These are phyloP conservation scores for Neoascochyta sp. DNA, from an alignment of 2,329 filamentous ascomycete genomes.

Conservation along the genomic window DNA sequence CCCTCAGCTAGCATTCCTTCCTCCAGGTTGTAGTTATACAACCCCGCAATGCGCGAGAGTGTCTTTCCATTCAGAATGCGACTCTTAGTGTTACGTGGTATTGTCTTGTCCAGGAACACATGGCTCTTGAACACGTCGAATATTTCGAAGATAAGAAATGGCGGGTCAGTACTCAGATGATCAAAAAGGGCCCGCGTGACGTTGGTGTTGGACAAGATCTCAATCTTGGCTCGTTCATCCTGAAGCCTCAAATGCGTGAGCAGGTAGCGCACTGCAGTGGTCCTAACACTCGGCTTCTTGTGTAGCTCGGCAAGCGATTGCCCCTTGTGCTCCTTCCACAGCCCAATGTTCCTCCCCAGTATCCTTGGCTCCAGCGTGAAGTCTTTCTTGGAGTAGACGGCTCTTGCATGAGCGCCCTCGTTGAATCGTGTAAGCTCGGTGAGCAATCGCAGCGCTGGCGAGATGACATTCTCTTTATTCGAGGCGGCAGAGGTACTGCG, in stretches of 20 bases:
- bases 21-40: slow-evolving; percentile 41
- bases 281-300: slow-evolving; percentile 73
- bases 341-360: slow-evolving; percentile 73
- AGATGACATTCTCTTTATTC: slow-evolving; percentile 82
- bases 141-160: slow-evolving; percentile 70
- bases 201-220: slow-evolving; percentile 73
- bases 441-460: slow-evolving; percentile 79
- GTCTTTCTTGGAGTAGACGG: slow-evolving; percentile 73
- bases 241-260: slow-evolving; percentile 76
- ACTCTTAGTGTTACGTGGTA: slow-evolving; percentile 71
- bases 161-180: slow-evolving; percentile 72
- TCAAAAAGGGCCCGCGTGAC: slow-evolving; percentile 69
- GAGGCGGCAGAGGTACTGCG: slow-evolving; percentile 76
- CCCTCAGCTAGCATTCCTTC: slow-evolving; percentile 46
- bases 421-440: slow-evolving; percentile 84
- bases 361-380: slow-evolving; percentile 68
- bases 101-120: slow-evolving; percentile 69
- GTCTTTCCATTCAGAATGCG: slow-evolving; percentile 71
- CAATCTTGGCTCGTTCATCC: slow-evolving; percentile 70
- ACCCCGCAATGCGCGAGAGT: slow-evolving; percentile 59
- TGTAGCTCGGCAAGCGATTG: slow-evolving; percentile 59
- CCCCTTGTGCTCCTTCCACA: slow-evolving; percentile 52
- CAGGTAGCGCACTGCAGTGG: slow-evolving; percentile 77
- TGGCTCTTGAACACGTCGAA: slow-evolving; percentile 66
- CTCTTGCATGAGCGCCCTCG: slow-evolving; percentile 73